These are phyloP conservation scores for Debaryomyces tyrocola DNA, from an alignment of 805 yeast species.

Conservation along the genomic window DNA sequence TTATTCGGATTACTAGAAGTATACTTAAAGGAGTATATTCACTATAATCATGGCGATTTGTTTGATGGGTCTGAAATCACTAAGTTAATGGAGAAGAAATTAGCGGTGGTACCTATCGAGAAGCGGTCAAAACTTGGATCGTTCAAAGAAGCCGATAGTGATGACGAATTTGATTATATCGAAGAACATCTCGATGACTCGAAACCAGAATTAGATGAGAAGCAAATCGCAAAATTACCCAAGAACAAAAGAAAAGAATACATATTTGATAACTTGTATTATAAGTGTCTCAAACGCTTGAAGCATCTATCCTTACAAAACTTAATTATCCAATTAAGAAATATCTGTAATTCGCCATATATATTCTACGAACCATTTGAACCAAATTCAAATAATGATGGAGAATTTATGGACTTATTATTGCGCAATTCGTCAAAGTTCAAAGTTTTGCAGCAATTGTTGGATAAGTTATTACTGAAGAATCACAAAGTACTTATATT, in stretches of 20 bases:
- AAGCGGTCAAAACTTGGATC: conserved; percentile 9
- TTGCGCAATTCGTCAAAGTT: conserved; percentile 70
- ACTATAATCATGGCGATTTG: conserved; percentile 31
- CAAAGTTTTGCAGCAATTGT: conserved; percentile 63
- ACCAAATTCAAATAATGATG: conserved; percentile 35
- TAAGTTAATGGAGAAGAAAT: conserved; percentile 40
- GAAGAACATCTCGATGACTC: background rate
- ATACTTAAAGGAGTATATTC: conserved; percentile 52
- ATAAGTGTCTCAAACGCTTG: conserved; percentile 21
- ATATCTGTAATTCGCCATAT: conserved; percentile 84
- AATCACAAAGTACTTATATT: conserved; percentile 78
- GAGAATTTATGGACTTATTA: conserved; percentile 26
- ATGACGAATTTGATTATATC: conserved; percentile 27
- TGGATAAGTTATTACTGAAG: conserved; percentile 45
- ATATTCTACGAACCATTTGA: conserved; percentile 74
- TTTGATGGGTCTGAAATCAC: conserved; percentile 34
- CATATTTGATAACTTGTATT: conserved; percentile 13
- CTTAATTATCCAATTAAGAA: conserved; percentile 79
- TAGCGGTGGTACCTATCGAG: conserved; percentile 21
- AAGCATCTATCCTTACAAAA: conserved; percentile 52
- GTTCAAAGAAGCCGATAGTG: conserved; percentile 25
- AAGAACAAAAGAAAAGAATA: conserved; percentile 9
- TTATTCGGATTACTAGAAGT: conserved; percentile 45
- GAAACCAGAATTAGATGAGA: background rate
- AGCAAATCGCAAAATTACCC: background rate